Evolutionary conservation across 2,329 filamentous ascomycete species (phyloP).

Genomic region (Ciborinia camelliae): DNA sequence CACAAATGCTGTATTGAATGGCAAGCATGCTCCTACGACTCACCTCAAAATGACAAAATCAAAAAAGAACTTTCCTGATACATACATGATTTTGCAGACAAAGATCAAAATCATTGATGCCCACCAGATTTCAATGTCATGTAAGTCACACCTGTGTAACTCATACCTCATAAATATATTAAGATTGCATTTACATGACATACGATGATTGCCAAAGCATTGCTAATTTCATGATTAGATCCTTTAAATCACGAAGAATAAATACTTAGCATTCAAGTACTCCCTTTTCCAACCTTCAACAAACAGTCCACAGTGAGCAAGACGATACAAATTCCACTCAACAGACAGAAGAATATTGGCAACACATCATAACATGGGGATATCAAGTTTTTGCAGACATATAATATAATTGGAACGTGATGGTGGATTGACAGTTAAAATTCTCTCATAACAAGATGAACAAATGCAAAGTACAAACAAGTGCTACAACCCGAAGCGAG

Average conservation of each 20-base stretch:
- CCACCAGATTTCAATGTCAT: too few species aligned
- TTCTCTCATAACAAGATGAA: too few species aligned
- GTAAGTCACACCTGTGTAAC: too few species aligned
- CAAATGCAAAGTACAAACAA: not conserved
- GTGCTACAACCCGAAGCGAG: not conserved
- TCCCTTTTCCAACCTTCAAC: not conserved
- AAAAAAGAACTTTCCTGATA: too few species aligned
- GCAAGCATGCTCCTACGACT: too few species aligned
- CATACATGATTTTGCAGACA: too few species aligned
- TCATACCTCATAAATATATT: too few species aligned
- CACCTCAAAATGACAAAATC: too few species aligned
- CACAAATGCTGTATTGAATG: too few species aligned
- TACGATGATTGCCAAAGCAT: not conserved
- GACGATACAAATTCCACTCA: not conserved
- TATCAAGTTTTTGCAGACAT: not conserved
- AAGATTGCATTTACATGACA: too few species aligned
- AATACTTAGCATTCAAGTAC: not conserved
- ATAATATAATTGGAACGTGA: not conserved
- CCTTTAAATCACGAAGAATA: not conserved
- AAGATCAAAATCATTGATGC: too few species aligned
- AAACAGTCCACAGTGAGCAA: not conserved
- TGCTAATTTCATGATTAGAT: not conserved
- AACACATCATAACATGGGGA: not conserved
- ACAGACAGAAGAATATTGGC: not conserved
- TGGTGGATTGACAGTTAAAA: not conserved